These are phyloP conservation scores for Beauveria rudraprayagi DNA, from an alignment of 2,329 filamentous ascomycete genomes.

Conservation along the genomic window DNA sequence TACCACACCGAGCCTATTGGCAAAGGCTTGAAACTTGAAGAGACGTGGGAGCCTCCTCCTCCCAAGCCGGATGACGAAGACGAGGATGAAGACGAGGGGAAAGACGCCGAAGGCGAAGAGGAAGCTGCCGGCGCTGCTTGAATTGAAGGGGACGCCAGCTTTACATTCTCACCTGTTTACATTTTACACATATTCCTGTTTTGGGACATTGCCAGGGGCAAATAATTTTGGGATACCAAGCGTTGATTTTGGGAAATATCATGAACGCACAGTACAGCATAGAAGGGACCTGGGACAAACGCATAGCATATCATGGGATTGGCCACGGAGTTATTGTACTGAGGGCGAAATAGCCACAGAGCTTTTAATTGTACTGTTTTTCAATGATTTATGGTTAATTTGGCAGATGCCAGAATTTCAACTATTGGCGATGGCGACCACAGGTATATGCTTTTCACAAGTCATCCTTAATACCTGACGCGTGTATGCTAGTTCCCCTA, in stretches of 20 bases:
- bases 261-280: conserved; percentile 1
- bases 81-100: conserved; percentile 41
- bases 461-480: not conserved
- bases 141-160: not conserved
- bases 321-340: not conserved
- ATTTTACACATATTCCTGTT: not conserved
- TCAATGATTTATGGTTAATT: not conserved
- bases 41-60: conserved; percentile 67
- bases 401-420: not conserved
- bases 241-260: not conserved
- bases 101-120: conserved; percentile 34
- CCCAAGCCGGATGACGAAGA: conserved; percentile 55
- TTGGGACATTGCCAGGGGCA: not conserved
- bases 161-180: conserved; percentile 2
- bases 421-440: not conserved
- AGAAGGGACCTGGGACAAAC: not conserved
- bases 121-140: conserved; percentile 27
- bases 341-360: not conserved
- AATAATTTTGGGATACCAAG: conserved; percentile 4
- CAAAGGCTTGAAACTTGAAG: conserved; percentile 73
- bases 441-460: not conserved
- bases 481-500: not conserved
- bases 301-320: conserved; percentile 5
- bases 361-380: not conserved
- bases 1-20: conserved; percentile 43